These are phyloP conservation scores for Nicotiana tomentosiformis DNA, from an alignment of 257 asterid species.

Conservation along the genomic window DNA sequence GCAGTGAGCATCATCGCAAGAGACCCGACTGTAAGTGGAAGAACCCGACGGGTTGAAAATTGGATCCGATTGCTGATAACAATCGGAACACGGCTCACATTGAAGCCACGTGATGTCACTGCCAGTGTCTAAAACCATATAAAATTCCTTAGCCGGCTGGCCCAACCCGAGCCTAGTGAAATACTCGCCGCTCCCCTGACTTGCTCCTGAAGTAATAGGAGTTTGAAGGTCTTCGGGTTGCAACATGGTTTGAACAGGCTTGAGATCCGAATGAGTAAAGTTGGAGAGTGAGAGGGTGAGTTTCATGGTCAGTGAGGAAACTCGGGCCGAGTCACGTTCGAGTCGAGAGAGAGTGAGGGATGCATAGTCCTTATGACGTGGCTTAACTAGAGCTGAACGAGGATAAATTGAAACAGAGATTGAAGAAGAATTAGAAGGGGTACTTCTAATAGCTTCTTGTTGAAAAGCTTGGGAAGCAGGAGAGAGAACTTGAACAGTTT, in stretches of 20 bases:
- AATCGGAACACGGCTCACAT: conserved; percentile 58
- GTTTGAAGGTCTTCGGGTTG: conserved; percentile 31
- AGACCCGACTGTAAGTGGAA: conserved; percentile 31
- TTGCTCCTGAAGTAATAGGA: conserved; percentile 56
- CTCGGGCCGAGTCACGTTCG: conserved; percentile 49
- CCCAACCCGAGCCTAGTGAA: conserved; percentile 69
- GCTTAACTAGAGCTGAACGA: conserved; percentile 33
- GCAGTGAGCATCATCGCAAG: conserved; percentile 49
- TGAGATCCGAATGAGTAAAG: conserved; percentile 20
- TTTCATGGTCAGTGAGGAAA: conserved; percentile 29
- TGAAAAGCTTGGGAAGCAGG: background rate
- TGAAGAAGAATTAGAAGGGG: conserved; percentile 9
- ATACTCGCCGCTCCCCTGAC: conserved; percentile 75
- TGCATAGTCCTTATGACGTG: conserved; percentile 33
- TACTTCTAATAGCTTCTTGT: background rate
- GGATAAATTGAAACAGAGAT: conserved; percentile 48
- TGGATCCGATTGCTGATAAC: conserved; percentile 65
- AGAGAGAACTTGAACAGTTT: conserved; percentile 14
- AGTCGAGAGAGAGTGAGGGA: conserved; percentile 46
- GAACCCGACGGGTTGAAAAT: conserved; percentile 48
- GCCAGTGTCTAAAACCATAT: conserved; percentile 56
- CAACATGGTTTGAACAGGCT: conserved; percentile 18
- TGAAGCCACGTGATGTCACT: conserved; percentile 85
- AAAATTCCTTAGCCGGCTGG: conserved; percentile 37
- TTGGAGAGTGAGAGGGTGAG: conserved; percentile 14